phyloP scores from a whole-genome alignment of 2,329 filamentous ascomycete genomes.

The Blumeria hordei region DNA sequence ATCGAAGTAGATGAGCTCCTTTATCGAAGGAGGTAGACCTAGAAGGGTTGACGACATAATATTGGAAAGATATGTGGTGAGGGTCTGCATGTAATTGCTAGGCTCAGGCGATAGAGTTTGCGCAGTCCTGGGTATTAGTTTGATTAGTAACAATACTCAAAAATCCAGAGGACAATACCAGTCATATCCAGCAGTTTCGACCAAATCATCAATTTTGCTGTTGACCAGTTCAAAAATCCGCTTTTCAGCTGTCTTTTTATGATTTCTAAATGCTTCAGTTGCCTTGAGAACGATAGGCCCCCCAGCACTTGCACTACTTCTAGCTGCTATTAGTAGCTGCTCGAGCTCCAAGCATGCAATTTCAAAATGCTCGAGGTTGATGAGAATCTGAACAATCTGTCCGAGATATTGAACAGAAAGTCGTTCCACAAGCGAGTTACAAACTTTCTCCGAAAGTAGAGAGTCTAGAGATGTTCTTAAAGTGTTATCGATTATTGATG shows the following conservation, averaged over 20 bases:
- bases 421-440: slow-evolving; percentile 66
- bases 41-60: slow-evolving; percentile 92
- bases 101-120: slow-evolving; percentile 42
- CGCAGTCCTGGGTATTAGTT: slow-evolving; percentile 22
- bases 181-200: slow-evolving; percentile 93
- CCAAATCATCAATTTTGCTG: slow-evolving; percentile 91
- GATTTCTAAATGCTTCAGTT: slow-evolving; percentile 63
- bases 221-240: slow-evolving; percentile 97
- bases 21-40: slow-evolving; percentile 83
- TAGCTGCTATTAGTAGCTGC: slow-evolving; percentile 58
- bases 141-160: slow-evolving; percentile 7
- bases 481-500: slow-evolving; percentile 73
- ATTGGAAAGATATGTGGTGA: slow-evolving; percentile 79
- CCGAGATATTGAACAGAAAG: slow-evolving; percentile 83
- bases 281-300: slow-evolving; percentile 60
- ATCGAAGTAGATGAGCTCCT: slow-evolving; percentile 94
- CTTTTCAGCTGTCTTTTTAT: slow-evolving; percentile 92
- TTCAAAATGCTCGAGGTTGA: slow-evolving; percentile 94
- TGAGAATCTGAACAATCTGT: slow-evolving; percentile 94
- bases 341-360: slow-evolving; percentile 78
- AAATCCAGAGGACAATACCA: slow-evolving; percentile 28
- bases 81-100: slow-evolving; percentile 83
- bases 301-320: slow-evolving; percentile 58
- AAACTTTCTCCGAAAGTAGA: slow-evolving; percentile 80
- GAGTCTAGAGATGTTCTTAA: slow-evolving; percentile 83